Percentiles rank a stretch among this genome's conserved stretches.
Conservation (phyloP, 2,329 filamentous ascomycete genomes). For the Scortechinia acanthostroma region DNA sequence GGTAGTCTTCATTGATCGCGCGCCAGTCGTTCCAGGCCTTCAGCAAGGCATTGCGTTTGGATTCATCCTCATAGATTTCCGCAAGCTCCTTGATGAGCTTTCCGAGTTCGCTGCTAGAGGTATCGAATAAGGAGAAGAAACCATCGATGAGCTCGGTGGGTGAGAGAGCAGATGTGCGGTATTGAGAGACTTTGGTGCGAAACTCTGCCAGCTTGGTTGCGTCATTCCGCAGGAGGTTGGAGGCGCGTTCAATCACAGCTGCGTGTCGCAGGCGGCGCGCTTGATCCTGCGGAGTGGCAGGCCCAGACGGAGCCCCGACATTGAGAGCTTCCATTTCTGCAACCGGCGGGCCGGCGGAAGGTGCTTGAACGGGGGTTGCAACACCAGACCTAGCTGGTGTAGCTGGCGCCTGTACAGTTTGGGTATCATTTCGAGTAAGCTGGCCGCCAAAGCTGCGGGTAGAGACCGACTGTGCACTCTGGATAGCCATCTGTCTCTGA, state of each 20-base stretch:
- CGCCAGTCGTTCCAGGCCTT: constrained; percentile 93
- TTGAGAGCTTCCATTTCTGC: constrained; percentile 39
- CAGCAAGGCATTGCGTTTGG: constrained; percentile 66
- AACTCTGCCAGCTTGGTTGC: constrained; percentile 69
- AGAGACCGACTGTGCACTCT: constrained; percentile 75
- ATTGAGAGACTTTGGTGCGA: constrained; percentile 72
- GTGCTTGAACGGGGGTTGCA: constrained; percentile 10
- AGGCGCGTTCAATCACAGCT: constrained; percentile 78
- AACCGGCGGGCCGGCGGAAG: constrained; percentile 13
- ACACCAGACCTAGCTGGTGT: constrained; percentile 13
- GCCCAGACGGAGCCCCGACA: constrained; percentile 37
- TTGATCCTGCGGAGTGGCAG: constrained; percentile 67
- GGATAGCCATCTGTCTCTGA: constrained; percentile 85
- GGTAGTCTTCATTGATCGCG: constrained; percentile 92
- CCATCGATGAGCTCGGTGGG: constrained; percentile 76
- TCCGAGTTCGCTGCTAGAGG: constrained; percentile 72
- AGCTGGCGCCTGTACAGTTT: constrained; percentile 12
- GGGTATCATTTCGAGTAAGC: constrained; percentile 48
- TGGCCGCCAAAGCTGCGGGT: constrained; percentile 79
- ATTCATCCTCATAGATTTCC: constrained; percentile 80
- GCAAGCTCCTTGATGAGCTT: constrained; percentile 86
- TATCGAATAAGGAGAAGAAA: constrained; percentile 82
- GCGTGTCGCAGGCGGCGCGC: constrained; percentile 74
- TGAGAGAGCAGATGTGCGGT: constrained; percentile 60
- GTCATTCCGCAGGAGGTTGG: constrained; percentile 74